Conservation (phyloP, 192 early-diverging fungal species). For the Rhizophlyctis rosea region DNA sequence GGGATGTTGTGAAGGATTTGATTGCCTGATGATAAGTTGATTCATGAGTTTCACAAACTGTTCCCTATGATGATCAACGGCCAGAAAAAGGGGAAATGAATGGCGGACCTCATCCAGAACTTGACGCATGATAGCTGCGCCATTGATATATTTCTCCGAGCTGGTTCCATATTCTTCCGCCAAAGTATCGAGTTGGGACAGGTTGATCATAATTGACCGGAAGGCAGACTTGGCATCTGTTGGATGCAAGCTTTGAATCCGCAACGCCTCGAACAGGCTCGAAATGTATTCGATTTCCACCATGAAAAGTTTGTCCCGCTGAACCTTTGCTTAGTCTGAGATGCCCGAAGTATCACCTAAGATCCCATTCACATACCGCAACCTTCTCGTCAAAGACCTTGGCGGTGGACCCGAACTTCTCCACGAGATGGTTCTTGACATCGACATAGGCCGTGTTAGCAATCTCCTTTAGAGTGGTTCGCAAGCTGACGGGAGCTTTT, state of each 20-base stretch:
- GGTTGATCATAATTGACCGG: background rate
- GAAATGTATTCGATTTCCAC: constrained; percentile 19
- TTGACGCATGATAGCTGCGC: constrained; percentile 1
- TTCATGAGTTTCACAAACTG: too few relatives aligned
- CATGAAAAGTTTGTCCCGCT: constrained; percentile 9
- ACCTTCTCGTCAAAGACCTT: background rate
- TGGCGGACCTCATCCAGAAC: background rate
- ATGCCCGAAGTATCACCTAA: background rate
- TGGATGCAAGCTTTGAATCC: background rate
- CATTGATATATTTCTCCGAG: background rate
- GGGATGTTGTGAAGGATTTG: too few relatives aligned
- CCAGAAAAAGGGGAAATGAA: too few relatives aligned
- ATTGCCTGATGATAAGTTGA: too few relatives aligned
- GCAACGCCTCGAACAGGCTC: constrained; percentile 19
- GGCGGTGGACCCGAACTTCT: constrained; percentile 17
- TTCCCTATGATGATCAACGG: too few relatives aligned
- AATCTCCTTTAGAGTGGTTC: constrained; percentile 11
- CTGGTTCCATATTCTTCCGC: constrained; percentile 1
- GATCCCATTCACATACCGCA: background rate
- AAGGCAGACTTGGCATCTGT: background rate
- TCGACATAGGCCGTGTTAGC: constrained; percentile 7
- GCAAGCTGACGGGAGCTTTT: constrained; percentile 1
- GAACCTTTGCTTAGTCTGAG: background rate
- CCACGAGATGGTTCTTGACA: constrained; percentile 1
- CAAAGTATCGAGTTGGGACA: background rate